Evolutionary conservation across 2,329 filamentous ascomycete species (phyloP).

Genomic region (Drechslerella dactyloides): DNA sequence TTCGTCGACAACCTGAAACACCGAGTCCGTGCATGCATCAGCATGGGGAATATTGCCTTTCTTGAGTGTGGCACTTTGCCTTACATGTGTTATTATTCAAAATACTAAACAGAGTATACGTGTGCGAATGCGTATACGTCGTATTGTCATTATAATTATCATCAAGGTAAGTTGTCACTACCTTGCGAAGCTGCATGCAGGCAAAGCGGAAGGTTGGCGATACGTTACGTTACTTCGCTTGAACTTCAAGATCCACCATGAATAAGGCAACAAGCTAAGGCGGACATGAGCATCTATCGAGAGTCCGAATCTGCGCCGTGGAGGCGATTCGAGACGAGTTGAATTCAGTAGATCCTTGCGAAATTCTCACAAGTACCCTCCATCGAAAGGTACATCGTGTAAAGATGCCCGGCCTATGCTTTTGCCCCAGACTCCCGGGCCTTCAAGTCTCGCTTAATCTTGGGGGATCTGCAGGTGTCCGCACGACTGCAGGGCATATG

Average conservation of each 20-base stretch:
- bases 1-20: background rate
- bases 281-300: background rate
- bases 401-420: background rate
- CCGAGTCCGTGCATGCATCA: no score
- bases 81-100: no score
- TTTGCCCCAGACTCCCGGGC: background rate
- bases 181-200: no score
- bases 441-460: conserved; percentile 1
- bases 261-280: conserved; percentile 4
- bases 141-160: no score
- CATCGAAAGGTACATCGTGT: background rate
- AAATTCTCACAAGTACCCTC: no score
- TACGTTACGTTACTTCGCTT: background rate
- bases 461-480: background rate
- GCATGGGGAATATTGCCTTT: no score
- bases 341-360: background rate
- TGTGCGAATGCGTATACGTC: no score
- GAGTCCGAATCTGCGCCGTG: background rate
- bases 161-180: no score
- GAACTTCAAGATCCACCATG: background rate
- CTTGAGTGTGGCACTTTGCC: no score
- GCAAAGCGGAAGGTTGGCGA: no score
- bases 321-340: conserved; percentile 1
- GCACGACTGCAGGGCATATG: background rate
- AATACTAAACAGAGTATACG: no score